These are phyloP conservation scores for Gentiana macrophylla DNA, from an alignment of 257 asterid genomes.

Conservation along the genomic window DNA sequence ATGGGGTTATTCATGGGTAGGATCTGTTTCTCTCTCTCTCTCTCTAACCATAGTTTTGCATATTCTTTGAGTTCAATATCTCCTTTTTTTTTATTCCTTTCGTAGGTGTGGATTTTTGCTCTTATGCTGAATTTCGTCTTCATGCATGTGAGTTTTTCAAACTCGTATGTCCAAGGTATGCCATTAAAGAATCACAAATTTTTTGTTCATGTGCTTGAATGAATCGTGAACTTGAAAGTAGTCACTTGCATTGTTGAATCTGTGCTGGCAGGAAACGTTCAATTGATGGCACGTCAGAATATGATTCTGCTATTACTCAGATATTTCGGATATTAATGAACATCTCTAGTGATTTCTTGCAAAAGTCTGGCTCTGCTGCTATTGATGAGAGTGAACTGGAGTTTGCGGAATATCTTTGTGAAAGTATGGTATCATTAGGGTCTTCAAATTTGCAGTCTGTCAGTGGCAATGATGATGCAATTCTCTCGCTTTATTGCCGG, in stretches of 20 bases:
- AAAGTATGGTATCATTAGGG: conserved; percentile 91
- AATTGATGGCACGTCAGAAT: conserved; percentile 59
- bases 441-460: conserved; percentile 71
- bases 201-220: not conserved
- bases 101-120: conserved; percentile 81
- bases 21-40: conserved; percentile 15
- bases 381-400: conserved; percentile 60
- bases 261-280: conserved; percentile 64
- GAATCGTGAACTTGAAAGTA: not conserved
- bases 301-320: conserved; percentile 73
- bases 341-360: conserved; percentile 53
- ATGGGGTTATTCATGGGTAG: conserved; percentile 80
- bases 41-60: not conserved
- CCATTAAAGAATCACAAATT: not conserved
- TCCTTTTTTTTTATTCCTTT: conserved; percentile 9
- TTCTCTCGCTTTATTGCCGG: conserved; percentile 60
- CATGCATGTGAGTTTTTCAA: conserved; percentile 96
- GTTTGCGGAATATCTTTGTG: conserved; percentile 80
- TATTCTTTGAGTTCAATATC: conserved; percentile 14
- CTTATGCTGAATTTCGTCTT: conserved; percentile 81
- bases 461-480: conserved; percentile 32
- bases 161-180: conserved; percentile 71
- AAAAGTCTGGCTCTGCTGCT: conserved; percentile 37
- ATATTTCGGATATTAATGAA: conserved; percentile 76
- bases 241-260: conserved; percentile 11